Percentiles rank a stretch among this genome's conserved stretches.
These are phyloP conservation scores for Xylariaceae sp. DNA, from an alignment of 2,329 filamentous ascomycete genomes.

Conservation along the genomic window DNA sequence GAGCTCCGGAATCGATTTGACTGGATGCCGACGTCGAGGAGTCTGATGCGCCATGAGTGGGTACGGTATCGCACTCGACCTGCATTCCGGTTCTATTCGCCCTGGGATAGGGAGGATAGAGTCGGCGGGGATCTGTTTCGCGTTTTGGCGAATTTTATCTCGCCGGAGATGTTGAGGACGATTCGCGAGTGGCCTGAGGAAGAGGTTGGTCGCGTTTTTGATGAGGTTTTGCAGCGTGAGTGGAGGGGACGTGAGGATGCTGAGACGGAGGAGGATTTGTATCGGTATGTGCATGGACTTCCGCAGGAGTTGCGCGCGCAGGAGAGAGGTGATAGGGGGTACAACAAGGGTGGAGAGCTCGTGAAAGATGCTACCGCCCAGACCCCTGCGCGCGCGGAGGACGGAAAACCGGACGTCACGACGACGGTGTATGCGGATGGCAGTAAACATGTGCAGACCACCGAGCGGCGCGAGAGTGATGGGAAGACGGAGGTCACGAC, in stretches of 20 bases:
- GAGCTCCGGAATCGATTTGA: neutral
- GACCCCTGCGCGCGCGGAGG: neutral
- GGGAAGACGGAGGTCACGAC: slow-evolving; percentile 17
- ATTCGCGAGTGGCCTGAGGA: neutral
- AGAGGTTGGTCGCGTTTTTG: neutral
- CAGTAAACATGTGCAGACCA: slow-evolving; percentile 21
- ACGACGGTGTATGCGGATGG: slow-evolving; percentile 22
- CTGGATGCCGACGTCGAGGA: neutral
- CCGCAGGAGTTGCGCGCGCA: no score
- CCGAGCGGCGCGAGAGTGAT: slow-evolving; percentile 9
- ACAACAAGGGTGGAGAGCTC: no score
- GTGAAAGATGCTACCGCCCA: neutral
- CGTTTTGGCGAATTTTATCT: neutral
- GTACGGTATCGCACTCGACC: no score
- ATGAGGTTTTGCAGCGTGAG: neutral
- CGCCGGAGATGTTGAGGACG: neutral
- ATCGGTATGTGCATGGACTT: neutral
- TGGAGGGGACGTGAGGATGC: neutral
- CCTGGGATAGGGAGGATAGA: no score
- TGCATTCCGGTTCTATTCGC: no score
- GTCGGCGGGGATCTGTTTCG: neutral
- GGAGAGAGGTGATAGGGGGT: no score
- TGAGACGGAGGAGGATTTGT: slow-evolving; percentile 5
- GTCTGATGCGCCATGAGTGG: no score
- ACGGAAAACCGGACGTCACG: neutral